Evolutionary conservation across 2,329 filamentous ascomycete species (phyloP).

Genomic region (Sclerotinia spermophila): DNA sequence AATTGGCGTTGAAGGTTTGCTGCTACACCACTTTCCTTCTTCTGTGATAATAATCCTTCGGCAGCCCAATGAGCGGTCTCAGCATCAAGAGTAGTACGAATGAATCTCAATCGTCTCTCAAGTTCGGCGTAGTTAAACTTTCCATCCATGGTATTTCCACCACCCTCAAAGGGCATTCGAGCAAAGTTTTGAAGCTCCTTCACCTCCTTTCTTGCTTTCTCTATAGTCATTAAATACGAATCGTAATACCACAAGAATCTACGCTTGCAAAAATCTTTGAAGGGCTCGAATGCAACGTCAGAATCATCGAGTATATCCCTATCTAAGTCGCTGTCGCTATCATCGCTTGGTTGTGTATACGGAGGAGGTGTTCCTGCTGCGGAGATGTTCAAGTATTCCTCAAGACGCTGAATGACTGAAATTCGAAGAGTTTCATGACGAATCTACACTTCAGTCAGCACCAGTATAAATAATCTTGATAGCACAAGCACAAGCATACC

Average conservation of each 20-base stretch:
- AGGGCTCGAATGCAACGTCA: slow-evolving; percentile 69
- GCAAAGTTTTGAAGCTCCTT: slow-evolving; percentile 62
- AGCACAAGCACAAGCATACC: slow-evolving; percentile 43
- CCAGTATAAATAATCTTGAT: not conserved
- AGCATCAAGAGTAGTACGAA: slow-evolving; percentile 66
- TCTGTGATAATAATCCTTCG: slow-evolving; percentile 61
- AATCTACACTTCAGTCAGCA: slow-evolving; percentile 56
- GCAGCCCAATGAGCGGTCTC: slow-evolving; percentile 70
- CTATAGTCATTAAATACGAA: slow-evolving; percentile 71
- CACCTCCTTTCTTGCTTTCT: slow-evolving; percentile 60
- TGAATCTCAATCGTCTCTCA: slow-evolving; percentile 61
- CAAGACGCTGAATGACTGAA: slow-evolving; percentile 79
- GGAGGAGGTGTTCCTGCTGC: slow-evolving; percentile 46
- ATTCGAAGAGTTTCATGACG: slow-evolving; percentile 85
- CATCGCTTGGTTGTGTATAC: slow-evolving; percentile 29
- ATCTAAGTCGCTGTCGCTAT: slow-evolving; percentile 41
- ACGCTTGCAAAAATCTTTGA: slow-evolving; percentile 85
- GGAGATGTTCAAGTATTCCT: slow-evolving; percentile 67
- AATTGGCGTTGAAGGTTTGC: slow-evolving; percentile 81
- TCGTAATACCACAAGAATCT: slow-evolving; percentile 96
- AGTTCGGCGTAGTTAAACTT: slow-evolving; percentile 77
- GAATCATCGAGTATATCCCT: slow-evolving; percentile 43
- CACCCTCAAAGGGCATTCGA: slow-evolving; percentile 84
- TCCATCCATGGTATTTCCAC: slow-evolving; percentile 78
- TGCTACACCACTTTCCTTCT: slow-evolving; percentile 69